Evolutionary conservation across 78 protist species (phyloP).

Genomic region (Dictyostelium brefeldianum): DNA sequence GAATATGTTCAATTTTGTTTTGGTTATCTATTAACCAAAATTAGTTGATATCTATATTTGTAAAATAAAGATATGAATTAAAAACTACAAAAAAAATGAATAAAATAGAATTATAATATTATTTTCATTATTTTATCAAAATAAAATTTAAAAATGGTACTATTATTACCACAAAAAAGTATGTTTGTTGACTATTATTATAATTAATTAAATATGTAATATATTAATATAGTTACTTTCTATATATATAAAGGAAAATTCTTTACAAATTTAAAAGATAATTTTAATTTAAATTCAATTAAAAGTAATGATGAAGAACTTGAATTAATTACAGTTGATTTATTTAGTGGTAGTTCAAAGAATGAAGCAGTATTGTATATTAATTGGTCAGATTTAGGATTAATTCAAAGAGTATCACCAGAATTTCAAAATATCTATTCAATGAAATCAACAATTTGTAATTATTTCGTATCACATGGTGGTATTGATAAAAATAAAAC

Average conservation of each 20-base stretch:
- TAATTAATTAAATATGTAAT: too few species aligned
- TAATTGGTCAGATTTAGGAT: background rate
- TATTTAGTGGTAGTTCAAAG: slow-evolving; percentile 1
- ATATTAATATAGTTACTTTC: too few species aligned
- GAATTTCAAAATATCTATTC: background rate
- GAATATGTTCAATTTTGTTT: too few species aligned
- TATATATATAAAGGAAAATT: slow-evolving; percentile 17
- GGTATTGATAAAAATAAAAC: background rate
- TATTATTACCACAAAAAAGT: background rate
- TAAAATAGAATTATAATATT: background rate
- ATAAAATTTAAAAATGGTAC: background rate
- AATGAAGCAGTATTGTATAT: background rate
- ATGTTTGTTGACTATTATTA: too few species aligned
- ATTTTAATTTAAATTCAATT: background rate
- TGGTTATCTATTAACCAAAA: too few species aligned
- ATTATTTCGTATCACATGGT: background rate
- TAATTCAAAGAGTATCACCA: background rate
- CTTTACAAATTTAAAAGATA: background rate
- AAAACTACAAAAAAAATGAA: background rate
- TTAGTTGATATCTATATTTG: too few species aligned
- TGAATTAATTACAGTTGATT: background rate
- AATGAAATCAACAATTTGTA: background rate
- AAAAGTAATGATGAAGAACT: background rate
- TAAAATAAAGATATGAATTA: too few species aligned
- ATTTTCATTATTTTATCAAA: background rate